Base-by-base conservation (phyloP, 2,329 filamentous ascomycete species). In the Lecanoromycetidae sp. region DNA sequence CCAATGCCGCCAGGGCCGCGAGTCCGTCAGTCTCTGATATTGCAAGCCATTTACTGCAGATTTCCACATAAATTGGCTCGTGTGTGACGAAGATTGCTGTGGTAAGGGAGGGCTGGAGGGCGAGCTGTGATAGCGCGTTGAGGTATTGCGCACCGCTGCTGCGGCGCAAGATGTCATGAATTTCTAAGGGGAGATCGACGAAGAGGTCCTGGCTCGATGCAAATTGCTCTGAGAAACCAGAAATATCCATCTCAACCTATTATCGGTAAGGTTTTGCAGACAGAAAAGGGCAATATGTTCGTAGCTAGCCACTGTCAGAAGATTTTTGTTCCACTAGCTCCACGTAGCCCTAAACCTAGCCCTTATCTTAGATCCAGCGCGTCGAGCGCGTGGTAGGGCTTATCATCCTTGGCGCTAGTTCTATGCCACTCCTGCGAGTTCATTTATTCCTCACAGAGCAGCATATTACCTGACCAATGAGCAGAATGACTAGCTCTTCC, bases 11-110 rank as follows among this genome's bases (percentile, higher is more conserved):
- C 53, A 90, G 73, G 44, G 82, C 60, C 50, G 59, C 60, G 49
- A 62, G 54, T 51, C 56, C 50, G 41, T 61, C 55, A 39, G 58
- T 53, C 53, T 66, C 58, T 36, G 60, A 57, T 1, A 32, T n/a
- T 20, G 19, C 30, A 12, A 83, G 70, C 87, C 87, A 94, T 69
- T 83, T 73, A 52, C 87, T 83, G 64, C 83, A 86, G 41, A 93
- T 71, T 63, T 95, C 88, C 56, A 86, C 77, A 58, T 91, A 85
- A 33, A 88, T 67, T 52, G 74, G 69, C 61, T 84, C 79, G 63
- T 88, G 87, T 58, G 83, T 75, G 54, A 76, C 70, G 59, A 91
- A 87, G 60, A 94, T 69, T 48, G 71, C 70, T 59, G 86, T 78
- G 57, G 86, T 90, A 62, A 79, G 74, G 65, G 71, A 69, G 56